Evolutionary conservation across 1,139 yeast species (phyloP).

Genomic region (Kodamaea fungicola): DNA sequence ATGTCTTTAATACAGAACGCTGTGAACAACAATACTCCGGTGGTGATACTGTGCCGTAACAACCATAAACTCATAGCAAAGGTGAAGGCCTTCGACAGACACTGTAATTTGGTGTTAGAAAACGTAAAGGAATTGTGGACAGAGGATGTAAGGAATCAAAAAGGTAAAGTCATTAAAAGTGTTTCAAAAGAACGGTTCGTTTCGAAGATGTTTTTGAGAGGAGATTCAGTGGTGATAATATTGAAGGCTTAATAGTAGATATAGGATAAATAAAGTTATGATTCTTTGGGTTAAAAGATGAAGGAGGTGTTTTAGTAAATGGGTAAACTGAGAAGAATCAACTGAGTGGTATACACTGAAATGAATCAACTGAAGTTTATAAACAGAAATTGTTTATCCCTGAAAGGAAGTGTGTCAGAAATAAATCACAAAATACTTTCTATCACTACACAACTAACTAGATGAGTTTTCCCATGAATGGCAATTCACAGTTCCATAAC

Average conservation of each 20-base stretch:
- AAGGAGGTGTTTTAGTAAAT: neutral
- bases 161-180: constrained; percentile 69
- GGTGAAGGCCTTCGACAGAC: constrained; percentile 94
- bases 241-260: constrained; percentile 41
- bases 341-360: no score
- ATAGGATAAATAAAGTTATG: neutral
- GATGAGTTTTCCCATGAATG: no score
- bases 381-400: no score
- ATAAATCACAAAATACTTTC: no score
- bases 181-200: constrained; percentile 81
- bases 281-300: neutral
- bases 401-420: no score
- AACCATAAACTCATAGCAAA: constrained; percentile 88
- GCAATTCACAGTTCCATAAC: no score
- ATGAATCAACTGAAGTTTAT: no score
- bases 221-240: constrained; percentile 89
- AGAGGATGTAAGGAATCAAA: constrained; percentile 59
- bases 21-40: constrained; percentile 68
- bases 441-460: no score
- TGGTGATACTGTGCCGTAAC: constrained; percentile 86
- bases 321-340: no score
- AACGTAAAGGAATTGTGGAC: constrained; percentile 93
- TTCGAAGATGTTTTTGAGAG: constrained; percentile 86
- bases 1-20: constrained; percentile 81
- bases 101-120: constrained; percentile 87